Evolutionary conservation across 1,284 basidiomycete species (phyloP), one percentile per base, ranked within the genome.

Genomic region (Fomes fomentarius): DNA sequence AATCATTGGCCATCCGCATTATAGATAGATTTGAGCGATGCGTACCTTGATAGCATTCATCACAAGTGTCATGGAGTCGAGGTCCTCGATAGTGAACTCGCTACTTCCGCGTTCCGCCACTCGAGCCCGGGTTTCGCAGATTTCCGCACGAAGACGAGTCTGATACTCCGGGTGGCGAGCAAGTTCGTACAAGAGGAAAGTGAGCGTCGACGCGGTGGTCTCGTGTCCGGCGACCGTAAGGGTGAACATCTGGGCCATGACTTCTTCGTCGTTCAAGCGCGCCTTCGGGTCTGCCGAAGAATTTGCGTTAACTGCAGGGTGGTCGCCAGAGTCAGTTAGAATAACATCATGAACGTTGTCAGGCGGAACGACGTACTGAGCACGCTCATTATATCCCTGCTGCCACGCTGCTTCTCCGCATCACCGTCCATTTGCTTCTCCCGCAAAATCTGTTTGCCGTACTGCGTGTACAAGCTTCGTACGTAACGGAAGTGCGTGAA

Each of bases 291-390:
- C 69, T 35, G 76, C 69, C 3, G 77, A 76, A 39, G 70, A 68
- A 54, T 84, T 85, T 1, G 82, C 81, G 60, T 75, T 78, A 45
- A 83, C 83, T 83, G 41, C n/a, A n/a, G n/a, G n/a, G n/a, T n/a
- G n/a, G 38, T 6, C 2, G 14, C 3, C 2, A 22, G 17, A 35
- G 22, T n/a, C 17, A 10, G 28, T 30, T 12, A 30, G 24, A 14
- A 38, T 34, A 6, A 31, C n/a, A 43, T n/a, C 25, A 17, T 24
- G 26, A 8, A n/a, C n/a, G n/a, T n/a, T n/a, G n/a, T 26, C 3
- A 45, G 25, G 21, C 26, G 9, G 8, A 0, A 26, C 12, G 28
- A 22, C 69, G 10, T 43, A 76, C 76, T 67, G 10, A 80, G 67
- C 21, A 77, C 62, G 51, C 69, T 77, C 61, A 80, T 69, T 21